Evolutionary conservation across 768 basidiomycete species (phyloP).

Genomic region (Boletus huronensis): DNA sequence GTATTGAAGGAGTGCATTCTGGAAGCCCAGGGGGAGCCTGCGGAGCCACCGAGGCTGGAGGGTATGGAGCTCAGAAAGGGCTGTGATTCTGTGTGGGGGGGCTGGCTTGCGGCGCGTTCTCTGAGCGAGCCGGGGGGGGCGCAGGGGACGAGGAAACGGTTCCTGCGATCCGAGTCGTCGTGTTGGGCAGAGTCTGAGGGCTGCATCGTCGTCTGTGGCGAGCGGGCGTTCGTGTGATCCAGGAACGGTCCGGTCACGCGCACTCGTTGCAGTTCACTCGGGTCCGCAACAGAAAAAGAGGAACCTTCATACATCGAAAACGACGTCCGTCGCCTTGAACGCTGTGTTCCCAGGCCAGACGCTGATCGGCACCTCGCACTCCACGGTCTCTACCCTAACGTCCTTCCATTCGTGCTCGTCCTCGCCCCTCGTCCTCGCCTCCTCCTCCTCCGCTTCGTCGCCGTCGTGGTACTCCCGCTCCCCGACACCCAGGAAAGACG

Average conservation of each 20-base stretch:
- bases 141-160: constrained; percentile 49
- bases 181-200: constrained; percentile 33
- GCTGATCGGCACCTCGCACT: constrained; percentile 87
- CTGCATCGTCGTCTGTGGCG: no score
- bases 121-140: constrained; percentile 42
- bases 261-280: no score
- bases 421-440: constrained; percentile 43
- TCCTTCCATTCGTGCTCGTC: constrained; percentile 64
- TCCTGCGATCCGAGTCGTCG: constrained; percentile 58
- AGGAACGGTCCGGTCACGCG: constrained; percentile 6
- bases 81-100: constrained; percentile 52
- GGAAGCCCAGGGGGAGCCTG: constrained; percentile 38
- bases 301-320: constrained; percentile 71
- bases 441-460: constrained; percentile 33
- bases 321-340: constrained; percentile 74
- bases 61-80: constrained; percentile 50
- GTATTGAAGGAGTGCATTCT: constrained; percentile 45
- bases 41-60: constrained; percentile 40
- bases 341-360: constrained; percentile 90
- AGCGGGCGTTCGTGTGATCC: no score
- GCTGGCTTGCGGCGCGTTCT: constrained; percentile 70
- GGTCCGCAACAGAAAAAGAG: no score
- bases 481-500: constrained; percentile 36
- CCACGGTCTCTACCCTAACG: constrained; percentile 79
- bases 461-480: constrained; percentile 60